phyloP scores from a whole-genome alignment of 2,329 filamentous ascomycete genomes.

The Pestalotiopsis fici region DNA sequence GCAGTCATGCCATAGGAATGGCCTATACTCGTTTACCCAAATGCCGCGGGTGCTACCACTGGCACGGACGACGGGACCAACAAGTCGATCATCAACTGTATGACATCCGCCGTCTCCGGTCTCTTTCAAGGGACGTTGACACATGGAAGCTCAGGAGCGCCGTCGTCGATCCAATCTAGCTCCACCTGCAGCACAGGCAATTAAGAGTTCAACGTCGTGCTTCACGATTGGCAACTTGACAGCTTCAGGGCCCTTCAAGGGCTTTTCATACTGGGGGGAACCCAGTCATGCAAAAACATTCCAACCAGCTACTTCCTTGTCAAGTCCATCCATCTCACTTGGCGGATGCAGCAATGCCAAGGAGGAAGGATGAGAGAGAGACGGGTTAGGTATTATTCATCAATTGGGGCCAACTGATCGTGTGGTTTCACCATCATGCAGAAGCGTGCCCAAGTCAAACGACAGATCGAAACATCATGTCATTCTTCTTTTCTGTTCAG shows the following conservation, averaged over 20 bases:
- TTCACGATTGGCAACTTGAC: not conserved
- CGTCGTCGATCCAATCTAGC: not conserved
- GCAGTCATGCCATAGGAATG: not conserved
- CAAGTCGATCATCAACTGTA: not conserved
- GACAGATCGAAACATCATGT: not conserved
- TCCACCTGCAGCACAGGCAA: not conserved
- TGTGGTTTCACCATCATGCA: not conserved
- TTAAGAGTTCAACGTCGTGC: not conserved
- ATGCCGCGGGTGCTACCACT: not conserved
- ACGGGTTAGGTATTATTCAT: too few relatives aligned
- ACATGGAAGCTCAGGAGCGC: not conserved
- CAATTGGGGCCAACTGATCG: not conserved
- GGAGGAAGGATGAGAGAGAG: not conserved
- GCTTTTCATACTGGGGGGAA: not conserved
- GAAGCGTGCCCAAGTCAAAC: not conserved
- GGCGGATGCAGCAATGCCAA: not conserved
- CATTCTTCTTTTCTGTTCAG: not conserved
- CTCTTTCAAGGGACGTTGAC: not conserved
- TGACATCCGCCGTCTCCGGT: not conserved
- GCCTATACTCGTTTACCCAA: not conserved
- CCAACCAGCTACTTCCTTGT: not conserved
- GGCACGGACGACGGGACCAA: not conserved
- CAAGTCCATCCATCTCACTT: not conserved
- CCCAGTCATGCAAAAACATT: not conserved
- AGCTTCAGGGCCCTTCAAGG: not conserved